Evolutionary conservation across 306 rosid genomes (phyloP).

Genomic region (Nissolia schottii): DNA sequence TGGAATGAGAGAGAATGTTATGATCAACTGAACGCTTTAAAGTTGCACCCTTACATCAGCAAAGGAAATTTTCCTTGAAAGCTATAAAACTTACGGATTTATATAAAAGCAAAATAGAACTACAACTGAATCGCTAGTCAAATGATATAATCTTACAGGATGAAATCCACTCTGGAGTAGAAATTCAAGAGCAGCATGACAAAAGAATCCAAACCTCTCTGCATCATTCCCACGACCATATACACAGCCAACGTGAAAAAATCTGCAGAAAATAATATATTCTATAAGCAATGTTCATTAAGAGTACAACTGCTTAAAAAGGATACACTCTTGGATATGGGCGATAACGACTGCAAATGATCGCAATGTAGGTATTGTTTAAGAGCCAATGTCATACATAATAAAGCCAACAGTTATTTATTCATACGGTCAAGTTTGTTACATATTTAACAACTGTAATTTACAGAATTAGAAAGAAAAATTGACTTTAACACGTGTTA

Average conservation of each 20-base stretch:
- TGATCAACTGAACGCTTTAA: background rate
- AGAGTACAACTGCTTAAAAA: background rate
- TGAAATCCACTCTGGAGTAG: conserved; percentile 77
- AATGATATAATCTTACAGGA: conserved; percentile 66
- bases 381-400: background rate
- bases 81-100: background rate
- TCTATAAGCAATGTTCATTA: conserved; percentile 6
- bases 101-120: background rate
- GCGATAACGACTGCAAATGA: background rate
- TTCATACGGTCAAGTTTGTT: background rate
- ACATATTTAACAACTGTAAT: background rate
- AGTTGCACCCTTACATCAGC: background rate
- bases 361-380: background rate
- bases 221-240: conserved; percentile 88
- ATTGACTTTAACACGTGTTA: background rate
- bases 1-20: conserved; percentile 5
- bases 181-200: conserved; percentile 94
- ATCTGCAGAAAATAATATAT: conserved; percentile 44
- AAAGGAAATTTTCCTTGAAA: conserved; percentile 1
- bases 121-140: background rate
- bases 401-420: background rate
- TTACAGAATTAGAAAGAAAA: background rate
- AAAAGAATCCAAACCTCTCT: conserved; percentile 90
- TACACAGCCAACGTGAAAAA: conserved; percentile 62
- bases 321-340: background rate